Evolutionary conservation across 768 basidiomycete species (phyloP).

Genomic region (Aureoboletus auriporus): DNA sequence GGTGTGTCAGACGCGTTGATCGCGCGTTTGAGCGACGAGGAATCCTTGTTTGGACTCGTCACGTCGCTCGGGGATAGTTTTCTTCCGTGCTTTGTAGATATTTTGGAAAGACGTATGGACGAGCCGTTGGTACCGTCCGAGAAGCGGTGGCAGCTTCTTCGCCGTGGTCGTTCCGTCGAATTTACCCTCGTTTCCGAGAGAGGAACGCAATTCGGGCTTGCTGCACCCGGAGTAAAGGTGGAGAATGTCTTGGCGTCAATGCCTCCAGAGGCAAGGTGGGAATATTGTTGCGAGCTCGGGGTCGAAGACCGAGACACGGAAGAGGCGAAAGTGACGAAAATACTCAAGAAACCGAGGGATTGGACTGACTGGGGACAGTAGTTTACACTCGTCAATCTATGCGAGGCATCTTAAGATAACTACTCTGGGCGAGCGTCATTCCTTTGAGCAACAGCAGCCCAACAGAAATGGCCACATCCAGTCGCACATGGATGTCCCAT

Average conservation of each 20-base stretch:
- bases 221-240: constrained; percentile 53
- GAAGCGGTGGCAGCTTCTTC: constrained; percentile 50
- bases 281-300: constrained; percentile 58
- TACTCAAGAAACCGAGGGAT: constrained; percentile 33
- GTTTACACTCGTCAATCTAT: too few species aligned
- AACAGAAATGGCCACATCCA: constrained; percentile 82
- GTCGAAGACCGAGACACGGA: constrained; percentile 38
- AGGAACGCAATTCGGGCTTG: constrained; percentile 64
- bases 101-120: constrained; percentile 36
- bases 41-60: constrained; percentile 44
- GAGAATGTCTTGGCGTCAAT: constrained; percentile 67
- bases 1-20: constrained; percentile 1
- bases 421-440: constrained; percentile 4
- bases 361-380: constrained; percentile 9
- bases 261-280: constrained; percentile 66
- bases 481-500: constrained; percentile 67
- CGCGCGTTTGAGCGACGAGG: constrained; percentile 19
- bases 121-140: constrained; percentile 22
- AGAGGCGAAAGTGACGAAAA: constrained; percentile 49
- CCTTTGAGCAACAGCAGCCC: constrained; percentile 41
- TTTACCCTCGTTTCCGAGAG: constrained; percentile 68
- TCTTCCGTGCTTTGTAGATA: constrained; percentile 43
- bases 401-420: too few species aligned
- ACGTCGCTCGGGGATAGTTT: constrained; percentile 41
- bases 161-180: constrained; percentile 51